Evolutionary conservation across 2,329 filamentous ascomycete species (phyloP), one percentile per base, ranked within the genome.

Genomic region (Trichophaea hybrida): DNA sequence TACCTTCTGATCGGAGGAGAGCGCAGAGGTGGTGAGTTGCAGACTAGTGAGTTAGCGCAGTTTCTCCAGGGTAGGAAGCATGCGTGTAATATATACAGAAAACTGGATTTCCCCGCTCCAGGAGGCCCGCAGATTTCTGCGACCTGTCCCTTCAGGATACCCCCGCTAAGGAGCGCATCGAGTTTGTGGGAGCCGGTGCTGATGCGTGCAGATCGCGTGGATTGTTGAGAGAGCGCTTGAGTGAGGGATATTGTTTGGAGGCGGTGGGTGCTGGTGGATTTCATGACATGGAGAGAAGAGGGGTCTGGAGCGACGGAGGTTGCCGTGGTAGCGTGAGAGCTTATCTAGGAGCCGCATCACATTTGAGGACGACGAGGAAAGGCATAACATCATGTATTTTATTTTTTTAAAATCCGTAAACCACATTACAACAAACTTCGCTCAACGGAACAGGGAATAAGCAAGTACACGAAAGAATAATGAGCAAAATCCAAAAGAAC

Each of bases 101-200:
- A 53, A n/a, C 15, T n/a, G n/a, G 55, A 49, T 15, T 57, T 57
- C n/a, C 55, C 55, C 7, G 15, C n/a, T 3, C 44, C 44, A 13
- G 55, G 55, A 4, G 55, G 55, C 13, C 55, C 55, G 24, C 12
- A 33, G 33, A 57, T 57, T 17, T 57, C 55, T 5, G 43, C 31
- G 6, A 50, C 43, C 13, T 48, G 43, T 12, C 40, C 55, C 15
- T 15, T n/a, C n/a, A 15, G 10, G 31, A 49, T 10, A 12, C 55
- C 55, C 12, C 44, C 55, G 31, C 37, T 17, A 10, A 57, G 33
- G 12, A 49, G 15, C 17, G 17, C 31, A 33, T 57, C 43, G 10
- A 57, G 12, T 6, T n/a, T 33, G 17, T 35, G 17, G 33, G 44
- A 49, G 7, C 55, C 55, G 10, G 55, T 38, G 17, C 10, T n/a